Percentiles rank a stretch among this genome's conserved stretches.
These are phyloP conservation scores for Nematocida sp. DNA, from an alignment of 371 early-diverging fungal genomes.

Conservation along the genomic window DNA sequence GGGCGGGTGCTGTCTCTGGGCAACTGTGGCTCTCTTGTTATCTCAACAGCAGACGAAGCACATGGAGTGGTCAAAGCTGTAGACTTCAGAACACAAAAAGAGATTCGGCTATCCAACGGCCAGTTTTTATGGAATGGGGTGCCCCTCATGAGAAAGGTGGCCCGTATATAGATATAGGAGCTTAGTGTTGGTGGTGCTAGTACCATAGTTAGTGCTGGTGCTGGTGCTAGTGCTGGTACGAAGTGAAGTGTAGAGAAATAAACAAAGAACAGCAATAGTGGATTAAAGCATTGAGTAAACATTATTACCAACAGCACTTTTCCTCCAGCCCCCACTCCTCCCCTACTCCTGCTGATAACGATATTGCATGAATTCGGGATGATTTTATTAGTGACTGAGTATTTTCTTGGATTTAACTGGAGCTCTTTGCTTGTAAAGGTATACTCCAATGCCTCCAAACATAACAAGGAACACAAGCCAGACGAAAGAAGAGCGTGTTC, in stretches of 20 bases:
- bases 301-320: too few species aligned
- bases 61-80: slow-evolving; percentile 40
- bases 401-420: not conserved
- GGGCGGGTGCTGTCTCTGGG: slow-evolving; percentile 31
- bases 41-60: slow-evolving; percentile 26
- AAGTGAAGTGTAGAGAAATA: too few species aligned
- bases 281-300: too few species aligned
- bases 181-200: too few species aligned
- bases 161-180: too few species aligned
- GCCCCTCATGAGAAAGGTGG: slow-evolving; percentile 25
- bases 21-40: slow-evolving; percentile 2
- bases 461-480: slow-evolving; percentile 12
- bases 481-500: not conserved
- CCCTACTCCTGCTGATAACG: not conserved
- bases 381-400: not conserved
- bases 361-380: not conserved
- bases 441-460: not conserved
- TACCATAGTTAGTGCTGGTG: too few species aligned
- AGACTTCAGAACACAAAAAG: slow-evolving; percentile 25
- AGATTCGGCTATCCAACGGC: not conserved
- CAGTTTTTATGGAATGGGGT: slow-evolving; percentile 21
- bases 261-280: too few species aligned
- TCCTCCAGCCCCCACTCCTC: not conserved
- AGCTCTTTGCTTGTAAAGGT: slow-evolving; percentile 13
- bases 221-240: too few species aligned